phyloP scores from a whole-genome alignment of 1,284 basidiomycete genomes.

The Phellopilus nigrolimitatus region DNA sequence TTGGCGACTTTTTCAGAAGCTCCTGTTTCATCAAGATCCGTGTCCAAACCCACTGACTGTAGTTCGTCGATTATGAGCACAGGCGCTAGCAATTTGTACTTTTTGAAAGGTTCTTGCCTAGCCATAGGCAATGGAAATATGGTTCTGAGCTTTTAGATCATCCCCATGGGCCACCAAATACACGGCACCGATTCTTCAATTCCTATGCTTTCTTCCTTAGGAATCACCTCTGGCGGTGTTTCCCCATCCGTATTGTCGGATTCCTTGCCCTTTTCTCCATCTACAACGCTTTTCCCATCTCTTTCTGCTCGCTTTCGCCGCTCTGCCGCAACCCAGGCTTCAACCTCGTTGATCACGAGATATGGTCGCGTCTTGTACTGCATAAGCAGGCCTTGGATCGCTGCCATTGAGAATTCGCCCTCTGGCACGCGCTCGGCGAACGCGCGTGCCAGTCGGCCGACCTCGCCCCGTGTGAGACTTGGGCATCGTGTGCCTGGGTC shows the following conservation, averaged over 20 bases:
- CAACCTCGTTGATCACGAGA: conserved; percentile 45
- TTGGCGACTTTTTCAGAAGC: too few relatives aligned
- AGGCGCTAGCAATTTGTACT: too few relatives aligned
- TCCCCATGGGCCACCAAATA: background rate
- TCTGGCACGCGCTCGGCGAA: conserved; percentile 61
- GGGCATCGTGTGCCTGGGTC: conserved; percentile 27
- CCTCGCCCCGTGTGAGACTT: conserved; percentile 31
- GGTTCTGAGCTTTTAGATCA: background rate
- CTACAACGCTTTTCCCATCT: background rate
- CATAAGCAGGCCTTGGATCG: conserved; percentile 73
- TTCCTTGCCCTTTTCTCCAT: background rate
- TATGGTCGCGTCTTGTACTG: conserved; percentile 58
- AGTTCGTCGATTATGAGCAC: too few relatives aligned
- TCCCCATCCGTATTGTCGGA: too few relatives aligned
- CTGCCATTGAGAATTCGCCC: conserved; percentile 66
- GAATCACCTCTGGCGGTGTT: background rate
- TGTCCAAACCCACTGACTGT: too few relatives aligned
- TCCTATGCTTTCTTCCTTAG: background rate
- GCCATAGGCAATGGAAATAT: background rate
- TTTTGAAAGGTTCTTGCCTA: too few relatives aligned
- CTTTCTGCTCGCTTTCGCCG: conserved; percentile 15
- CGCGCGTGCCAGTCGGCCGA: conserved; percentile 44
- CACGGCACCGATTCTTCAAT: too few relatives aligned
- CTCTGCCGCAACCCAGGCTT: conserved; percentile 44
- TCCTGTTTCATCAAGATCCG: too few relatives aligned